phyloP scores from a whole-genome alignment of 306 rosid species.

The Casuarina glauca region DNA sequence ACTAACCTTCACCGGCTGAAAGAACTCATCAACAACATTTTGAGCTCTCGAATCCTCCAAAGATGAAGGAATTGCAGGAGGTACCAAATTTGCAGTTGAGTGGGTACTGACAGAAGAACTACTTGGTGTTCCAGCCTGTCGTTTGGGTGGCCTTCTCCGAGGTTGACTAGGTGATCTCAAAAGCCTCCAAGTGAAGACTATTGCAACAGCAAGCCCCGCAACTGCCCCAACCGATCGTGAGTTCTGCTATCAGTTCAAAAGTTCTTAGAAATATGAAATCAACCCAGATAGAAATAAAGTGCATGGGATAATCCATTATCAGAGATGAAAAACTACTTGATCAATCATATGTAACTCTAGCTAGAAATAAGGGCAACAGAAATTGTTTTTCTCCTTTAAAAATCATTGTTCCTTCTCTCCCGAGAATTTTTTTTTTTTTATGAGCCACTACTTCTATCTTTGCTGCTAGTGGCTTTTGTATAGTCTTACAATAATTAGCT shows the following conservation, averaged over 20 bases:
- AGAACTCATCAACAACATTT: slow-evolving; percentile 68
- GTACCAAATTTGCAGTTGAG: slow-evolving; percentile 38
- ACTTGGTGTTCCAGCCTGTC: slow-evolving; percentile 66
- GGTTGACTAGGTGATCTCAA: slow-evolving; percentile 64
- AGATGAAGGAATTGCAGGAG: slow-evolving; percentile 44
- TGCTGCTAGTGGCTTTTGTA: neutral
- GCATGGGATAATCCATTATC: neutral
- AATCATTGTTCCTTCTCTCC: neutral
- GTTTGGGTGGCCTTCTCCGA: slow-evolving; percentile 70
- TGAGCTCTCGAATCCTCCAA: slow-evolving; percentile 70
- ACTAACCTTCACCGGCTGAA: slow-evolving; percentile 71
- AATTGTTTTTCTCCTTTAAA: neutral
- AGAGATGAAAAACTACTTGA: neutral
- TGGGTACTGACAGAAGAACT: slow-evolving; percentile 52
- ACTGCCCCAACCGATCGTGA: slow-evolving; percentile 77
- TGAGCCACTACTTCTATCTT: neutral
- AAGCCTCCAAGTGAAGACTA: slow-evolving; percentile 90
- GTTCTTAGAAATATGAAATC: neutral
- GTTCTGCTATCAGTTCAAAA: slow-evolving; percentile 56
- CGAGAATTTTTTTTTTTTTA: neutral
- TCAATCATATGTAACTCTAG: neutral
- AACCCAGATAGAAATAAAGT: neutral
- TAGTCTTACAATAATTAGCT: neutral
- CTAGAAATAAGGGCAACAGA: neutral
- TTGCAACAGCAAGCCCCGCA: slow-evolving; percentile 85